These are phyloP conservation scores for Tetradesmus obliquus DNA, from an alignment of 139 green algal species.

Conservation along the genomic window DNA sequence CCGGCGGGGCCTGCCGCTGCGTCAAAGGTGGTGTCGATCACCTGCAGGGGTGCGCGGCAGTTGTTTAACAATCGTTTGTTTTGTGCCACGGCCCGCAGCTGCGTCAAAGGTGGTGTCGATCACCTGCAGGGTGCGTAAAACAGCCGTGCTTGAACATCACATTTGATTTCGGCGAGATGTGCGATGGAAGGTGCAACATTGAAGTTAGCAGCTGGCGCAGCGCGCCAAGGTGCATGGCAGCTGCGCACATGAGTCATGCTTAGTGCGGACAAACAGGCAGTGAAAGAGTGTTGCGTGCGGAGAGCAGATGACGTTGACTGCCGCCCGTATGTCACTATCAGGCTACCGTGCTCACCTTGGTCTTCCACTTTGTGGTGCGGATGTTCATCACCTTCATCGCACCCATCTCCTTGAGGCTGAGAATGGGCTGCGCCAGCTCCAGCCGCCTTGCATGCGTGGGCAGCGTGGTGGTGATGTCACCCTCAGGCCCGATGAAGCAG, in stretches of 20 bases:
- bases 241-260: no score
- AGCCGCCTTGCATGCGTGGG: constrained; percentile 79
- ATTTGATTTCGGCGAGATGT: no score
- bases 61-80: no score
- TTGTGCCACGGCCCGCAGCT: constrained; percentile 77
- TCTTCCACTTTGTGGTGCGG: constrained; percentile 66
- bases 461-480: constrained; percentile 78
- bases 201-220: no score
- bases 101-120: constrained; percentile 92
- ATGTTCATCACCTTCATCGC: constrained; percentile 81
- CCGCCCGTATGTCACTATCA: no score
- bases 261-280: no score
- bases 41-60: constrained; percentile 29
- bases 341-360: constrained; percentile 71
- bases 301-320: no score
- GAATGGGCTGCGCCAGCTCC: constrained; percentile 84
- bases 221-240: not conserved
- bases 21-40: constrained; percentile 91
- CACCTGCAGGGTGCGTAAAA: constrained; percentile 57
- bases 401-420: constrained; percentile 68
- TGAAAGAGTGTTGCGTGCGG: no score
- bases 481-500: constrained; percentile 94
- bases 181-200: no score
- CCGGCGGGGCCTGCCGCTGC: constrained; percentile 77
- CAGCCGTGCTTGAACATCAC: no score